Percentiles rank a stretch among this genome's conserved stretches.
phyloP scores from a whole-genome alignment of 2,329 filamentous ascomycete species.

The Aspergillus terreus region DNA sequence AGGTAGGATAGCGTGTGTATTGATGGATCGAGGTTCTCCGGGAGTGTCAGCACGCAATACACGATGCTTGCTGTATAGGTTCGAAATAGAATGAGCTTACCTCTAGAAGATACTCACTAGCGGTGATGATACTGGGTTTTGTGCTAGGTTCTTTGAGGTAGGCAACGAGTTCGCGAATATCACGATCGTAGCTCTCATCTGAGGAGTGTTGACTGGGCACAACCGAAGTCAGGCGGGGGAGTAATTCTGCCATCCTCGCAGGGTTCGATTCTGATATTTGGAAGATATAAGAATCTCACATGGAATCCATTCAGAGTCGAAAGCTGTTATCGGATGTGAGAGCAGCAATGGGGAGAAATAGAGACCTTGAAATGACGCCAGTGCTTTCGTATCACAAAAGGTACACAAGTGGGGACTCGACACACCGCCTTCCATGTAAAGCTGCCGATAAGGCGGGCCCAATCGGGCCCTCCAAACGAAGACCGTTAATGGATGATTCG shows the following conservation, averaged over 20 bases:
- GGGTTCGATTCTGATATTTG: neutral
- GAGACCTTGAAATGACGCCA: no score
- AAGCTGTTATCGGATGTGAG: no score
- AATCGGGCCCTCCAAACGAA: no score
- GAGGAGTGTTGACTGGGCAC: constrained; percentile 38
- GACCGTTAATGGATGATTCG: no score
- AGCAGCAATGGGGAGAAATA: no score
- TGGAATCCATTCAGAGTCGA: no score
- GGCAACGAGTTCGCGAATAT: constrained; percentile 37
- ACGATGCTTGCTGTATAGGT: neutral
- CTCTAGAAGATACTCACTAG: constrained; percentile 32
- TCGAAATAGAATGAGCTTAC: constrained; percentile 19
- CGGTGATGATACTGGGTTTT: constrained; percentile 25
- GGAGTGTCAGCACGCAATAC: constrained; percentile 2
- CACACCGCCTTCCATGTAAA: no score
- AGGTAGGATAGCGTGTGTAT: constrained; percentile 59
- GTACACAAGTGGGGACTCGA: no score
- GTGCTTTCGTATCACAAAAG: no score
- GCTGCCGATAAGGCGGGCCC: no score
- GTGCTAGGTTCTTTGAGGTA: constrained; percentile 34
- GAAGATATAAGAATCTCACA: neutral
- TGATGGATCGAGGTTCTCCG: constrained; percentile 49
- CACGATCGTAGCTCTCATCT: constrained; percentile 43
- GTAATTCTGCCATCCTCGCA: constrained; percentile 25
- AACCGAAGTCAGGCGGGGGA: constrained; percentile 24